These are phyloP conservation scores for Yamadazyma spencermartinsiae DNA, from an alignment of 1,139 yeast species.

Conservation along the genomic window DNA sequence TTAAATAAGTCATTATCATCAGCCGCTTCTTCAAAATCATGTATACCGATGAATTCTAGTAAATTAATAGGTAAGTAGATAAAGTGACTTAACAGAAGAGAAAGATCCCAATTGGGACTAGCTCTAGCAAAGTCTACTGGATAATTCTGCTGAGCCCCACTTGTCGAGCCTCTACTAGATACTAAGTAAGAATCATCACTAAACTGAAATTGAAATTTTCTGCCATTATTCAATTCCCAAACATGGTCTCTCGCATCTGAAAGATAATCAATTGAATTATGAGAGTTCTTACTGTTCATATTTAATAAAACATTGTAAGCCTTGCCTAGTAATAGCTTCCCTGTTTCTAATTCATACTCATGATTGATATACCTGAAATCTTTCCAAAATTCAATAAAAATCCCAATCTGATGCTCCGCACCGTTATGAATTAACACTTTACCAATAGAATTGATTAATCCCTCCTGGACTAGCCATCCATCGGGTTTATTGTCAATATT, in stretches of 20 bases:
- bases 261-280: slow-evolving; percentile 15
- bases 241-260: slow-evolving; percentile 21
- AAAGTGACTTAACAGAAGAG: slow-evolving; percentile 25
- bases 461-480: slow-evolving; percentile 24
- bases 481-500: slow-evolving; percentile 6
- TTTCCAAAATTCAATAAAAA: slow-evolving; percentile 39
- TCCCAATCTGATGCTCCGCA: slow-evolving; percentile 27
- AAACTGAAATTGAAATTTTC: slow-evolving; percentile 15
- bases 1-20: slow-evolving; percentile 14
- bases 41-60: slow-evolving; percentile 32
- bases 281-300: slow-evolving; percentile 9
- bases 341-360: slow-evolving; percentile 14
- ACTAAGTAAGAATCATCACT: slow-evolving; percentile 13
- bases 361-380: slow-evolving; percentile 33
- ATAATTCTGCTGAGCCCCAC: slow-evolving; percentile 1
- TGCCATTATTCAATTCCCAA: slow-evolving; percentile 15
- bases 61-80: slow-evolving; percentile 29
- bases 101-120: slow-evolving; percentile 20
- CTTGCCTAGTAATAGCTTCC: slow-evolving; percentile 10
- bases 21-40: slow-evolving; percentile 14
- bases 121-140: slow-evolving; percentile 4
- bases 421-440: slow-evolving; percentile 28
- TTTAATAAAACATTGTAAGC: slow-evolving; percentile 13
- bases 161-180: slow-evolving; percentile 3
- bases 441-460: slow-evolving; percentile 30